Evolutionary conservation across 306 rosid genomes (phyloP).

Genomic region (Oxytropis ochrocephala): DNA sequence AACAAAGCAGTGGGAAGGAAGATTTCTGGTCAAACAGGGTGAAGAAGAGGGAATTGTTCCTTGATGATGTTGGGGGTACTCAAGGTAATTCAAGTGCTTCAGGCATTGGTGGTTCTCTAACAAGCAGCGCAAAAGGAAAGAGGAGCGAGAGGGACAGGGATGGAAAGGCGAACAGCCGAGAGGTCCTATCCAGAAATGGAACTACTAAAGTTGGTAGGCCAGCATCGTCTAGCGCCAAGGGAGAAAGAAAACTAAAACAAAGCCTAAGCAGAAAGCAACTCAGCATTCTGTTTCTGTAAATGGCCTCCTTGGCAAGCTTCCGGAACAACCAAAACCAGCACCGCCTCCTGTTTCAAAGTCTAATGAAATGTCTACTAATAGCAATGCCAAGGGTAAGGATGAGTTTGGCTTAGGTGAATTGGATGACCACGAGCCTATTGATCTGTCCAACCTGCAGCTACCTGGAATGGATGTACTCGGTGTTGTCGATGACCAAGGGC

Average conservation of each 20-base stretch:
- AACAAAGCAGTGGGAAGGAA: conserved; percentile 61
- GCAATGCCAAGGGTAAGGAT: conserved; percentile 58
- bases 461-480: conserved; percentile 94
- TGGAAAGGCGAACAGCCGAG: conserved; percentile 89
- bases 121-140: conserved; percentile 93
- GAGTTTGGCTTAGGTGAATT: conserved; percentile 54
- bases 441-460: conserved; percentile 76
- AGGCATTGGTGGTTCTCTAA: conserved; percentile 67
- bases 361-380: conserved; percentile 40
- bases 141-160: conserved; percentile 99
- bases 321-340: conserved; percentile 73
- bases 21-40: conserved; percentile 82
- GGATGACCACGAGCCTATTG: conserved; percentile 71
- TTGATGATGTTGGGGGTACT: conserved; percentile 78
- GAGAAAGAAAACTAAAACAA: conserved; percentile 92
- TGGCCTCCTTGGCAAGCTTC: conserved; percentile 74
- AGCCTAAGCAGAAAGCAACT: conserved; percentile 91
- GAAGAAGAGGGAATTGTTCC: conserved; percentile 91
- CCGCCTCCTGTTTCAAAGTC: conserved; percentile 63
- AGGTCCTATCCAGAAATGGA: conserved; percentile 80
- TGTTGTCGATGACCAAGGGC: conserved; percentile 72
- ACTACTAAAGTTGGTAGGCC: conserved; percentile 79
- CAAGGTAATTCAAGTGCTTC: conserved; percentile 43
- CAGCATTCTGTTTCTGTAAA: conserved; percentile 94
- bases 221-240: conserved; percentile 64